Evolutionary conservation across 108 stramenopile genomes (phyloP).

Genomic region (Cyclostephanos tholiformis): DNA sequence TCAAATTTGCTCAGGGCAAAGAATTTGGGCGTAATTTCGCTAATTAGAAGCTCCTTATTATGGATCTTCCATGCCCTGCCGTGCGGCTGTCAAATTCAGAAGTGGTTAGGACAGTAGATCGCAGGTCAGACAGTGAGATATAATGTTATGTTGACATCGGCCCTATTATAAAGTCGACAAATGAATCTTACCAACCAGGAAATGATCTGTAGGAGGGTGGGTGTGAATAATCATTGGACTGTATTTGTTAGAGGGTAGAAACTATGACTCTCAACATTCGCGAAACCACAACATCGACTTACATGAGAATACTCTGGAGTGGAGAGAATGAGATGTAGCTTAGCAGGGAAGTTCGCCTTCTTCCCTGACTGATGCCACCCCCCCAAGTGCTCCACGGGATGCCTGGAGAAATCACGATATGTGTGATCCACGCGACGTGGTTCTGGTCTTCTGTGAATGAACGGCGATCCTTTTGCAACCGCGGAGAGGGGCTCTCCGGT

Average conservation of each 20-base stretch:
- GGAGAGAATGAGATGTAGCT: too few species aligned
- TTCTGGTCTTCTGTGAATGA: not conserved
- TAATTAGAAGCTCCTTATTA: constrained; percentile 6
- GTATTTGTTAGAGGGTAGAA: not conserved
- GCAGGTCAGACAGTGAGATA: not conserved
- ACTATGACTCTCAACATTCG: too few species aligned
- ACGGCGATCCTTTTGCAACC: too few species aligned
- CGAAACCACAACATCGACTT: not conserved
- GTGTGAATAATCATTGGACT: not conserved
- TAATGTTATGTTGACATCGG: not conserved
- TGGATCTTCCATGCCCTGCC: constrained; percentile 15
- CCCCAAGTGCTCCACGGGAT: not conserved
- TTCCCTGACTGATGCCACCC: not conserved
- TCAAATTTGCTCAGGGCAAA: constrained; percentile 58
- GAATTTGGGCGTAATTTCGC: constrained; percentile 50
- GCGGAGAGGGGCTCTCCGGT: too few species aligned
- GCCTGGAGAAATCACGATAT: constrained; percentile 3
- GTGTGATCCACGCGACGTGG: constrained; percentile 6
- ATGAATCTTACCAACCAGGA: constrained; percentile 10
- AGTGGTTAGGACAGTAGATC: not conserved
- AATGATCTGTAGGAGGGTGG: not conserved
- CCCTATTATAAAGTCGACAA: too few species aligned
- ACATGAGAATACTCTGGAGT: too few species aligned
- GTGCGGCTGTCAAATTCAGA: not conserved
- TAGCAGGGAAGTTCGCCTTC: too few species aligned